Evolutionary conservation across 2,329 filamentous ascomycete genomes (phyloP).

Genomic region (Westerdykella ornata): DNA sequence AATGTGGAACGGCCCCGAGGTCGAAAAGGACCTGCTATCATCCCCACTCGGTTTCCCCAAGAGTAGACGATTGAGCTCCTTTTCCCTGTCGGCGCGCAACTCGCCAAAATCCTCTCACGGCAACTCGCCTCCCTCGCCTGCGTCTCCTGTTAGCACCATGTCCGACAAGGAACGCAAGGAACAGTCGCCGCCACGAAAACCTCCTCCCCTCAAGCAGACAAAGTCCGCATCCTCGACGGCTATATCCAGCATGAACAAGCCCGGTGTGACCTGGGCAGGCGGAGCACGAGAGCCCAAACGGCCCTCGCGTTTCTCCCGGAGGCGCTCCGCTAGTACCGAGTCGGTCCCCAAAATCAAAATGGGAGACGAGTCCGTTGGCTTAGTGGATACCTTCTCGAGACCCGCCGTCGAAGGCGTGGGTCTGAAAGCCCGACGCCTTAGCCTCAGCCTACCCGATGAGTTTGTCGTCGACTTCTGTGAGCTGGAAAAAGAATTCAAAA

Average conservation of each 20-base stretch:
- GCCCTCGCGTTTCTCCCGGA: constrained; percentile 18
- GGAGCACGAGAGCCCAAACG: constrained; percentile 15
- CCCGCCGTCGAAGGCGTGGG: constrained; percentile 63
- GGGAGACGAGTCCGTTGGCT: constrained; percentile 25
- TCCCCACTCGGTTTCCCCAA: constrained; percentile 21
- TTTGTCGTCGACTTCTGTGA: constrained; percentile 66
- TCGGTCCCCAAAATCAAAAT: constrained; percentile 19
- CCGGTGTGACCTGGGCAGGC: constrained; percentile 29
- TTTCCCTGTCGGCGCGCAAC: constrained; percentile 33
- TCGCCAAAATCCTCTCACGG: constrained; percentile 35
- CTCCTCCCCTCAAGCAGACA: constrained; percentile 10
- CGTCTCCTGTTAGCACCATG: constrained; percentile 32
- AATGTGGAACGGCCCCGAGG: constrained; percentile 19
- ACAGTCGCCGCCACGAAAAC: constrained; percentile 6
- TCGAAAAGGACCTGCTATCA: constrained; percentile 18
- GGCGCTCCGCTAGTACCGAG: constrained; percentile 36
- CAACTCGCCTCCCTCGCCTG: constrained; percentile 34
- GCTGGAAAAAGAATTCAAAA: constrained; percentile 63
- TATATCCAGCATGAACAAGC: constrained; percentile 23
- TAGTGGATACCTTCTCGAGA: constrained; percentile 33
- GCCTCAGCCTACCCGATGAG: constrained; percentile 65
- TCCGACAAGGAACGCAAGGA: constrained; percentile 9
- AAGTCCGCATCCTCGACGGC: constrained; percentile 27
- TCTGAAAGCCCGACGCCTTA: constrained; percentile 71
- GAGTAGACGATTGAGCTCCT: constrained; percentile 30